These are phyloP conservation scores for Lophiotrema nucula DNA, from an alignment of 495 filamentous ascomycete species.

Conservation along the genomic window DNA sequence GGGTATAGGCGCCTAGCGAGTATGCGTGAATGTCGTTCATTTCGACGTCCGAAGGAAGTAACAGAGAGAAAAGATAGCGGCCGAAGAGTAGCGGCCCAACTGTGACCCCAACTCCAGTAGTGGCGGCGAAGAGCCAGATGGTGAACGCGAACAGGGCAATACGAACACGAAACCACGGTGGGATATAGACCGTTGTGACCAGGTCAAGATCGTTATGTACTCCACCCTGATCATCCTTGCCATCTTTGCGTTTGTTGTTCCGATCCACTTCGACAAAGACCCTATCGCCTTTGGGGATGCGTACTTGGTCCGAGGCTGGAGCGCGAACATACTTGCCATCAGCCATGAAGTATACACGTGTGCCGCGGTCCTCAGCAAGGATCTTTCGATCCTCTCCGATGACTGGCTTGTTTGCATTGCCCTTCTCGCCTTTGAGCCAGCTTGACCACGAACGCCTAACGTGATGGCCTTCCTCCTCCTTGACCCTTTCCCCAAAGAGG, in stretches of 20 bases:
- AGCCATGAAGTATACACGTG: constrained; percentile 56
- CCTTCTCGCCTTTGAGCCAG: constrained; percentile 49
- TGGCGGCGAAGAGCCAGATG: constrained; percentile 91
- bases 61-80: constrained; percentile 65
- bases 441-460: constrained; percentile 56
- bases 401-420: constrained; percentile 51
- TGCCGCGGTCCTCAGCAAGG: constrained; percentile 41
- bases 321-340: constrained; percentile 87
- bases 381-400: constrained; percentile 41
- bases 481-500: constrained; percentile 76
- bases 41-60: constrained; percentile 64
- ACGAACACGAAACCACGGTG: constrained; percentile 76
- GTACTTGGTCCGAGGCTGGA: constrained; percentile 88
- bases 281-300: constrained; percentile 75
- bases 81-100: constrained; percentile 83
- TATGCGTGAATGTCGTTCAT: constrained; percentile 97
- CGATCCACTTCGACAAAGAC: constrained; percentile 83
- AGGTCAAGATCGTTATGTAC: constrained; percentile 64
- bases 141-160: constrained; percentile 82
- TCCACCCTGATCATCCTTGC: constrained; percentile 55
- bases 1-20: constrained; percentile 77
- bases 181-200: constrained; percentile 84
- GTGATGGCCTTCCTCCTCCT: constrained; percentile 78
- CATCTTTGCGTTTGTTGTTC: constrained; percentile 64
- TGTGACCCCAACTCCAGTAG: constrained; percentile 85